These are phyloP conservation scores for Middelhovenomyces tepae DNA, from an alignment of 805 yeast species.

Conservation along the genomic window DNA sequence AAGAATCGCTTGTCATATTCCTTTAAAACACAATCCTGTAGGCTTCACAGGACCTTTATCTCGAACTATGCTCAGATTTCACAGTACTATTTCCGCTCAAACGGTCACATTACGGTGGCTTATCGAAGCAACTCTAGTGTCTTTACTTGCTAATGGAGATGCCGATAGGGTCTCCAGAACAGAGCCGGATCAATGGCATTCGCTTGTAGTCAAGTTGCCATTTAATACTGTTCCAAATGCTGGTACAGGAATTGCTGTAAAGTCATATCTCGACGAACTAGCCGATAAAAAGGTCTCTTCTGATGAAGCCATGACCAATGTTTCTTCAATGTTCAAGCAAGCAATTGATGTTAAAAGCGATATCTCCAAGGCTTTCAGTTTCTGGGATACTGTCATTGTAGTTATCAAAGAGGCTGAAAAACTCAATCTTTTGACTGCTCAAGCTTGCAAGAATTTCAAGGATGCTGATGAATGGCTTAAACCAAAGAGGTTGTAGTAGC, in stretches of 20 bases:
- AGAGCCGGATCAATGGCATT: constrained; percentile 47
- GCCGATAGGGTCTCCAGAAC: constrained; percentile 43
- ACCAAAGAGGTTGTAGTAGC: no score
- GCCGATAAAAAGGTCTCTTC: constrained; percentile 4
- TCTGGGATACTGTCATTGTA: constrained; percentile 22
- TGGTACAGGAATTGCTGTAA: constrained; percentile 51
- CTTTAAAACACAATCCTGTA: constrained; percentile 41
- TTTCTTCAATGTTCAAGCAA: constrained; percentile 21
- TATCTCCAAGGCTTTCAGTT: constrained; percentile 18
- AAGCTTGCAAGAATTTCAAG: constrained; percentile 12
- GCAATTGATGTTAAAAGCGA: constrained; percentile 20
- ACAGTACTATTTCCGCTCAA: constrained; percentile 53
- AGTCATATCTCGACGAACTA: constrained; percentile 40
- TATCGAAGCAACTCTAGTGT: constrained; percentile 43
- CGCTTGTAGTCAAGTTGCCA: constrained; percentile 49
- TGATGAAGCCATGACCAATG: constrained; percentile 11
- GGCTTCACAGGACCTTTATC: constrained; percentile 66
- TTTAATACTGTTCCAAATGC: constrained; percentile 55
- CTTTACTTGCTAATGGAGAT: constrained; percentile 43
- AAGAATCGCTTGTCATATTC: constrained; percentile 41
- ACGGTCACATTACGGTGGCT: constrained; percentile 43
- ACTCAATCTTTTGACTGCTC: constrained; percentile 28
- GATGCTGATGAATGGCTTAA: constrained; percentile 15
- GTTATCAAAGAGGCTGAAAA: constrained; percentile 33
- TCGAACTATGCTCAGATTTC: constrained; percentile 52